Base-by-base conservation (phyloP, 768 basidiomycete species). In the Tricholoma hemisulphureum region DNA sequence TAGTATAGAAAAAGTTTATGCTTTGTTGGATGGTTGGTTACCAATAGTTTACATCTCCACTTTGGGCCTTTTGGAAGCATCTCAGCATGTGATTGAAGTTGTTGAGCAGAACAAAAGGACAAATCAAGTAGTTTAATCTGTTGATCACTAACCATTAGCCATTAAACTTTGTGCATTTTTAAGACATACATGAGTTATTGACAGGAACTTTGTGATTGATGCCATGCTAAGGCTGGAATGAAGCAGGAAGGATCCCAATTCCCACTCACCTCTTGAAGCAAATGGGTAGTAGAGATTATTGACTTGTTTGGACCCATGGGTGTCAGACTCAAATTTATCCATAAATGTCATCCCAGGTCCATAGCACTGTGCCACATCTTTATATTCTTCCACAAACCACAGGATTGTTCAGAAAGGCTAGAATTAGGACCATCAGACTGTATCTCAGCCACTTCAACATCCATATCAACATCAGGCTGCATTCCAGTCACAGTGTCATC, bases 211-310 rank as follows among this genome's bases (percentile, higher is more conserved):
- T 28, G 71, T 59, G 9, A 72, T 68, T 5, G 57, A 60, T 10
- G 59, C 55, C 69, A 72, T 69, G 35, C 69, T 73, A 39, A 75
- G 55, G 18, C 58, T 45, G 5, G 68, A 71, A 4, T 53, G 56
- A 16, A 68, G 54, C 0, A 75, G 63, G 58, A 67, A 75, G 5
- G 58, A 65, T 7, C 63, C 71, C 4, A 74, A 31, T 59, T 74
- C 63, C 73, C 73, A 75, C 50, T 77, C 73, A 1, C 55, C 57
- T 14, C 61, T 55, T 11, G 64, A 66, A 6, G 64, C 58, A 58
- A 72, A 77, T 14, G 71, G 75, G 51, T 72, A 75, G 51, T 66
- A 73, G 0, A 67, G 43, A 48, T 72, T 73, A 1, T 59, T 20
- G 16, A 26, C 49, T 10, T 67, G 28, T 23, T 66, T n/a, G 1